A percentile compares a stretch with the other conserved stretches of the same genome.
Evolutionary conservation across 345 rosid species (phyloP).

Genomic region (Eucalyptus virginea): DNA sequence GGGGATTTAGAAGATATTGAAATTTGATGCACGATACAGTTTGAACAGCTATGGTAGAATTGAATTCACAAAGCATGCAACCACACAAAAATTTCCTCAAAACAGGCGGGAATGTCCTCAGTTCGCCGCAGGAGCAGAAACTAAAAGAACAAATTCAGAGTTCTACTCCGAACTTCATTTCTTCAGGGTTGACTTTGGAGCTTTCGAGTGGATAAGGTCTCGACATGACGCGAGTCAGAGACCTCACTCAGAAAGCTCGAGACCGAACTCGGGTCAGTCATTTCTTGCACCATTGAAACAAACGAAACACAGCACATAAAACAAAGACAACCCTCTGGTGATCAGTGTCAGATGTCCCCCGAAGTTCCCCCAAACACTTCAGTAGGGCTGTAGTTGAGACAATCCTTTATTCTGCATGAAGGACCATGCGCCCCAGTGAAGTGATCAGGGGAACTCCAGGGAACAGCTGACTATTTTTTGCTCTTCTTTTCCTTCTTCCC

Average conservation of each 20-base stretch:
- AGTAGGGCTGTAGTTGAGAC: neutral
- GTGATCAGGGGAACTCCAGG: conserved; percentile 12
- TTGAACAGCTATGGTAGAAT: neutral
- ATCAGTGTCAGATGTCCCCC: conserved; percentile 1
- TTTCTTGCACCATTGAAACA: neutral
- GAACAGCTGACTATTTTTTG: neutral
- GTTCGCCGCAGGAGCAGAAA: neutral
- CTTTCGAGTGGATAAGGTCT: neutral
- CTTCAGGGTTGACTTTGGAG: neutral
- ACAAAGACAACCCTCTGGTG: neutral
- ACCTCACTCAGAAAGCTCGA: neutral
- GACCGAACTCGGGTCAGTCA: neutral
- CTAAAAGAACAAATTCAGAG: neutral
- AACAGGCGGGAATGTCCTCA: neutral
- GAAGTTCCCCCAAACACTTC: conserved; percentile 29
- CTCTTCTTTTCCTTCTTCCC: neutral
- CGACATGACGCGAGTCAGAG: neutral
- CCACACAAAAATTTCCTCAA: neutral
- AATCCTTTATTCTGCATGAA: neutral
- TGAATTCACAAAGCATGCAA: neutral
- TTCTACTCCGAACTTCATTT: neutral
- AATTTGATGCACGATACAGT: neutral
- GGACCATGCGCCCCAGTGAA: conserved; percentile 1
- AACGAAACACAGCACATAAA: neutral
- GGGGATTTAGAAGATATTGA: neutral